phyloP scores from a whole-genome alignment of 352 stramenopile species.

The Pythium grandisporangium region DNA sequence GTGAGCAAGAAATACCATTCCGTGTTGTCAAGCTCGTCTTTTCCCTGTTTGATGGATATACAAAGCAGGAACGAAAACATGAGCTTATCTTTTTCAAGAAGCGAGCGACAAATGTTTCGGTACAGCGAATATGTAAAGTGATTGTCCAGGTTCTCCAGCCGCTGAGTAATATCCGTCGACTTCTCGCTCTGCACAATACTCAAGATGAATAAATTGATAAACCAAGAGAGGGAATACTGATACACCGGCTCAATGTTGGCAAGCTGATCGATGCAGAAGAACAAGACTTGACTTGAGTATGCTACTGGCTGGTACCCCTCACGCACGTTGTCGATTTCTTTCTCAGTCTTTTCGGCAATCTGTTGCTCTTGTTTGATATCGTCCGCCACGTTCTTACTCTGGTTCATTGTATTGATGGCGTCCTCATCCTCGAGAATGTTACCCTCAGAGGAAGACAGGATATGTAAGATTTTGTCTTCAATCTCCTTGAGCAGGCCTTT shows the following conservation, averaged over 20 bases:
- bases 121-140: slow-evolving; percentile 92
- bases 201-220: slow-evolving; percentile 87
- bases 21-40: slow-evolving; percentile 60
- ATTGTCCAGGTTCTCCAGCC: slow-evolving; percentile 73
- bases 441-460: slow-evolving; percentile 85
- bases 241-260: slow-evolving; percentile 93
- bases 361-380: slow-evolving; percentile 92
- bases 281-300: slow-evolving; percentile 89
- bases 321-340: slow-evolving; percentile 86
- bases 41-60: slow-evolving; percentile 79
- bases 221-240: slow-evolving; percentile 91
- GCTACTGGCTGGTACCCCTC: slow-evolving; percentile 84
- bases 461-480: slow-evolving; percentile 91
- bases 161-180: slow-evolving; percentile 56
- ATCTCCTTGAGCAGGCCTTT: slow-evolving; percentile 90
- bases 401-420: slow-evolving; percentile 90
- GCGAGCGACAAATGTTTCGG: slow-evolving; percentile 87
- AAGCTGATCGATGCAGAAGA: slow-evolving; percentile 92
- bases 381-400: slow-evolving; percentile 85
- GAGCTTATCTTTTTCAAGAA: slow-evolving; percentile 92
- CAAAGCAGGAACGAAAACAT: slow-evolving; percentile 90
- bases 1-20: slow-evolving; percentile 95
- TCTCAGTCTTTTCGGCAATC: slow-evolving; percentile 85
- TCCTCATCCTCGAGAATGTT: slow-evolving; percentile 93
- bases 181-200: slow-evolving; percentile 85